A percentile compares a stretch with the other conserved stretches of the same genome.
Conservation (phyloP, 2,329 filamentous ascomycete genomes). For the Talaromyces sp. region DNA sequence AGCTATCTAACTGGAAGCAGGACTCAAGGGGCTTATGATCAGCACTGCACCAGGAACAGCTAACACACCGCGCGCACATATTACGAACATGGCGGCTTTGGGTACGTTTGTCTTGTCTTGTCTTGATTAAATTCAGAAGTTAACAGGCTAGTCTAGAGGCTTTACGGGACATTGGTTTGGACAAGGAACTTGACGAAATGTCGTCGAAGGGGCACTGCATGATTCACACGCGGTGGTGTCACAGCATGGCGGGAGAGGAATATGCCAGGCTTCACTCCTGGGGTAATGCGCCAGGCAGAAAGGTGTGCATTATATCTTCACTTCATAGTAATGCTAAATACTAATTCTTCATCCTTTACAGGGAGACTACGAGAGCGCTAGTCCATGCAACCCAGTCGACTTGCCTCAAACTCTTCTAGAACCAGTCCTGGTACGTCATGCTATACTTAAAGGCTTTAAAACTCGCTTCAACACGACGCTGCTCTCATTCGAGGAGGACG, state of each 20-base stretch:
- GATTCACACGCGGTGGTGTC: constrained; percentile 46
- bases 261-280: constrained; percentile 48
- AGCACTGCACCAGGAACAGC: constrained; percentile 47
- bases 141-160: constrained; percentile 36
- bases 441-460: constrained; percentile 45
- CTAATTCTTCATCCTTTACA: constrained; percentile 17
- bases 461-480: constrained; percentile 41
- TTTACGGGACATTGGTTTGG: constrained; percentile 48
- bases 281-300: constrained; percentile 44
- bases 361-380: constrained; percentile 41
- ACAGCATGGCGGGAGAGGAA: constrained; percentile 50
- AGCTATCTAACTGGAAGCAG: constrained; percentile 23
- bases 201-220: constrained; percentile 39
- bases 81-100: constrained; percentile 53
- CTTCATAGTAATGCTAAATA: too few relatives aligned
- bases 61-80: constrained; percentile 55
- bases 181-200: constrained; percentile 36
- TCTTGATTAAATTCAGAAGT: too few relatives aligned
- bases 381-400: constrained; percentile 40
- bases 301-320: constrained; percentile 25
- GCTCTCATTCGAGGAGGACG: constrained; percentile 25
- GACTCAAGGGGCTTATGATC: constrained; percentile 51
- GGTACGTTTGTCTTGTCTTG: too few relatives aligned
- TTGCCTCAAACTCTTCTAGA: constrained; percentile 47
- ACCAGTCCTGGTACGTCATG: constrained; percentile 41